Evolutionary conservation across 306 rosid genomes (phyloP).

Genomic region (Purshia tridentata): DNA sequence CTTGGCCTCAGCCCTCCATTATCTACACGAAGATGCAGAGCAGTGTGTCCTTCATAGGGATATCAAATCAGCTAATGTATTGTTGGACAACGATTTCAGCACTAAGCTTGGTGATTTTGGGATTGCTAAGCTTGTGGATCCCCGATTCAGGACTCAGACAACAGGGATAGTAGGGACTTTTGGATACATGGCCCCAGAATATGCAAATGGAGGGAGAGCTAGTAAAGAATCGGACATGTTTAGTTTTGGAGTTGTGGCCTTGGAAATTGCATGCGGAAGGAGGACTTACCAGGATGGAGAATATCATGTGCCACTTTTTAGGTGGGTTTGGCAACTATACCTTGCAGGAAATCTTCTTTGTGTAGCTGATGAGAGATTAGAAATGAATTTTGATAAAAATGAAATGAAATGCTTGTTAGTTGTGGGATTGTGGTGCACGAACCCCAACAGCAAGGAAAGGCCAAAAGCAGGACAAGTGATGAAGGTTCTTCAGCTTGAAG

Average conservation of each 20-base stretch:
- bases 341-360: conserved; percentile 34
- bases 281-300: not conserved
- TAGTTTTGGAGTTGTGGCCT: conserved; percentile 55
- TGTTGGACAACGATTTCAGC: conserved; percentile 45
- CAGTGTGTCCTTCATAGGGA: conserved; percentile 59
- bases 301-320: not conserved
- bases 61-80: conserved; percentile 51
- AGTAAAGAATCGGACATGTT: conserved; percentile 54
- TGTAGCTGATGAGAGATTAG: conserved; percentile 41
- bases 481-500: conserved; percentile 39
- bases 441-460: conserved; percentile 36
- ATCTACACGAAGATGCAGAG: conserved; percentile 59
- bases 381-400: conserved; percentile 7
- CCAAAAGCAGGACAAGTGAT: conserved; percentile 45
- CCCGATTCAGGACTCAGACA: conserved; percentile 32
- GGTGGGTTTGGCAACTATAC: conserved; percentile 41
- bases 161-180: conserved; percentile 40
- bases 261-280: conserved; percentile 61
- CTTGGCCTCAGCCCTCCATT: conserved; percentile 42
- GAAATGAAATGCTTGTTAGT: conserved; percentile 38
- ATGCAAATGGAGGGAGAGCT: conserved; percentile 34
- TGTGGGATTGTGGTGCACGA: conserved; percentile 48
- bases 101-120: conserved; percentile 61
- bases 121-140: conserved; percentile 50
- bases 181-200: conserved; percentile 53